Conservation (phyloP, 257 asterid species). For the Linaria vulgaris region DNA sequence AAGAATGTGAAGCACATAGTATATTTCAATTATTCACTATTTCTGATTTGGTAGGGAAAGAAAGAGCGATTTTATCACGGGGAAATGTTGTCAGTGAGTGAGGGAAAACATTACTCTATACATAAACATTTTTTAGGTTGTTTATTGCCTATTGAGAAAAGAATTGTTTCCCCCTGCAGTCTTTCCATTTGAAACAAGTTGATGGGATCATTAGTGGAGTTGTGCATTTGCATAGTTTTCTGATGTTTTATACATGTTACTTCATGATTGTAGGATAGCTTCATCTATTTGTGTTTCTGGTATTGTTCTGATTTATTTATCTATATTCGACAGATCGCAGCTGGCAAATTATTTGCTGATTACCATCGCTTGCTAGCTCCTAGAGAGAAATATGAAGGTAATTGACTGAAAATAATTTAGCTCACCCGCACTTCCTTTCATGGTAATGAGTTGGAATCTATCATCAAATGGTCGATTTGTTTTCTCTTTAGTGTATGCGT, state of each 20-base stretch:
- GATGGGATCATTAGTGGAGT: not conserved
- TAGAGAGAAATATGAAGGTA: slow-evolving; percentile 70
- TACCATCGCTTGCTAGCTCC: slow-evolving; percentile 82
- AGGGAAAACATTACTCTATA: no score
- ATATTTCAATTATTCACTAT: no score
- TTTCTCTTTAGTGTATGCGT: not conserved
- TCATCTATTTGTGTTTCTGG: slow-evolving; percentile 6
- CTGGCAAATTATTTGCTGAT: slow-evolving; percentile 55
- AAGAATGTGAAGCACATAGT: no score
- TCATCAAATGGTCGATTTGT: not conserved
- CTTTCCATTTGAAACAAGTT: not conserved
- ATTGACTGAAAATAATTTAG: not conserved
- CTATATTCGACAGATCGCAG: slow-evolving; percentile 45
- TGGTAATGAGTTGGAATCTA: slow-evolving; percentile 5
- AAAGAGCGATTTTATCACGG: not conserved
- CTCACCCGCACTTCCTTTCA: not conserved
- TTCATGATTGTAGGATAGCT: not conserved
- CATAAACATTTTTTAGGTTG: no score
- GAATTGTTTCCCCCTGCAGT: no score
- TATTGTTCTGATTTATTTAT: slow-evolving; percentile 1
- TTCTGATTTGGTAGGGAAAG: not conserved
- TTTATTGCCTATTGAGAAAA: no score
- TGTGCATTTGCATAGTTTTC: not conserved
- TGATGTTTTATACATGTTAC: not conserved
- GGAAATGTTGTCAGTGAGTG: no score